phyloP scores from a whole-genome alignment of 306 rosid species.

The Casuarina equisetifolia region DNA sequence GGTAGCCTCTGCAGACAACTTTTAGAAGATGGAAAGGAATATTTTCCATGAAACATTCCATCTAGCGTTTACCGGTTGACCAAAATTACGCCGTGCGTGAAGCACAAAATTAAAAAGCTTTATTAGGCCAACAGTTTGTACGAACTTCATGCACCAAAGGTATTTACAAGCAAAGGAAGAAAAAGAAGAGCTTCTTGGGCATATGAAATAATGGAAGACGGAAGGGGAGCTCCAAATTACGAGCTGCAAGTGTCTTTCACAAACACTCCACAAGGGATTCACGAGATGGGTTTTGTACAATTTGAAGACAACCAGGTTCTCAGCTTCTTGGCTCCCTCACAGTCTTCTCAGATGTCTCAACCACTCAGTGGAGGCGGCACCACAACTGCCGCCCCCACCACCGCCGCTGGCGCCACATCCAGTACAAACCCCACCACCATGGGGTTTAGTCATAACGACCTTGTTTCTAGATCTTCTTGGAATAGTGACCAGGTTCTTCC shows the following conservation, averaged over 20 bases:
- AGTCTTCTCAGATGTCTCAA: constrained; percentile 43
- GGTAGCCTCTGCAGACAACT: constrained; percentile 28
- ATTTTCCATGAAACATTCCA: constrained; percentile 40
- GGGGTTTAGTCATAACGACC: constrained; percentile 54
- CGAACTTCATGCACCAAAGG: constrained; percentile 4
- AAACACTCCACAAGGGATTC: constrained; percentile 47
- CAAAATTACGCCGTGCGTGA: constrained; percentile 32
- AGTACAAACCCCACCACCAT: constrained; percentile 15
- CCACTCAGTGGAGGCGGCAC: constrained; percentile 8
- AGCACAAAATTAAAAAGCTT: constrained; percentile 21
- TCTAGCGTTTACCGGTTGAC: constrained; percentile 60
- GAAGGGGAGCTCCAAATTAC: constrained; percentile 51
- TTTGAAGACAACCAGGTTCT: constrained; percentile 76
- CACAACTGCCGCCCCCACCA: constrained; percentile 6
- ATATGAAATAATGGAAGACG: constrained; percentile 55
- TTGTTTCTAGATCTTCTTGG: constrained; percentile 63
- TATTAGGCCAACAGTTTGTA: background rate
- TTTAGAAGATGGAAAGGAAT: constrained; percentile 39
- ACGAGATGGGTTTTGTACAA: constrained; percentile 75
- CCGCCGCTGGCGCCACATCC: constrained; percentile 13
- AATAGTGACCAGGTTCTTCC: constrained; percentile 57
- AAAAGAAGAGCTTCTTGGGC: constrained; percentile 3
- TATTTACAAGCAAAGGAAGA: constrained; percentile 3
- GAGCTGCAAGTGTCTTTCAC: constrained; percentile 73
- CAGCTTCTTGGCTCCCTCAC: constrained; percentile 72